These are phyloP conservation scores for Rhodotorula paludigena DNA, from an alignment of 768 basidiomycete species.

Conservation along the genomic window DNA sequence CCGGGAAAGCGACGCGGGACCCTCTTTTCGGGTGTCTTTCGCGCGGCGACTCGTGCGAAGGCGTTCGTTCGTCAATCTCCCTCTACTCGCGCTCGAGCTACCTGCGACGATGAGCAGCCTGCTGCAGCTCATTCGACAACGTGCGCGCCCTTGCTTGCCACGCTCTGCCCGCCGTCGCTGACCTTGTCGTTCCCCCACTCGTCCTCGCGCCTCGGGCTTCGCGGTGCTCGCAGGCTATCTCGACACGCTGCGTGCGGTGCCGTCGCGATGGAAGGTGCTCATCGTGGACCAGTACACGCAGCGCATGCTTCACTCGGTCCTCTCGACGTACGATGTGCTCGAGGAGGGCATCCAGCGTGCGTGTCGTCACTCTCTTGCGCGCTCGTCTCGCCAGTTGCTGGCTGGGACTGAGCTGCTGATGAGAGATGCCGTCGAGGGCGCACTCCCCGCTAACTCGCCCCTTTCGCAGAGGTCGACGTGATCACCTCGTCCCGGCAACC, in stretches of 20 bases:
- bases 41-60: not conserved
- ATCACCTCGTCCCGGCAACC: slow-evolving; percentile 77
- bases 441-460: not conserved
- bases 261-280: slow-evolving; percentile 86
- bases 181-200: not conserved
- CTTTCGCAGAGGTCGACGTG: slow-evolving; percentile 81
- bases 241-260: slow-evolving; percentile 77
- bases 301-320: slow-evolving; percentile 70
- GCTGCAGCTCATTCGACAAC: slow-evolving; percentile 10
- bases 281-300: slow-evolving; percentile 92
- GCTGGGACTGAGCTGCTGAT: not conserved
- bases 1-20: no score
- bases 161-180: not conserved
- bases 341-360: slow-evolving; percentile 93
- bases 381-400: not conserved
- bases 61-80: not conserved
- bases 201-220: not conserved
- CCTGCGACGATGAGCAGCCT: not conserved
- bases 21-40: not conserved
- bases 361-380: slow-evolving; percentile 45
- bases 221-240: slow-evolving; percentile 62
- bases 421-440: not conserved
- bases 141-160: not conserved
- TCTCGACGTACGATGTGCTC: slow-evolving; percentile 89
- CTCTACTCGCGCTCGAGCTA: not conserved